Percentiles rank a stretch among this genome's conserved stretches.
These are phyloP conservation scores for Angomonas ambiguus DNA, from an alignment of 208 protist species.

Conservation along the genomic window DNA sequence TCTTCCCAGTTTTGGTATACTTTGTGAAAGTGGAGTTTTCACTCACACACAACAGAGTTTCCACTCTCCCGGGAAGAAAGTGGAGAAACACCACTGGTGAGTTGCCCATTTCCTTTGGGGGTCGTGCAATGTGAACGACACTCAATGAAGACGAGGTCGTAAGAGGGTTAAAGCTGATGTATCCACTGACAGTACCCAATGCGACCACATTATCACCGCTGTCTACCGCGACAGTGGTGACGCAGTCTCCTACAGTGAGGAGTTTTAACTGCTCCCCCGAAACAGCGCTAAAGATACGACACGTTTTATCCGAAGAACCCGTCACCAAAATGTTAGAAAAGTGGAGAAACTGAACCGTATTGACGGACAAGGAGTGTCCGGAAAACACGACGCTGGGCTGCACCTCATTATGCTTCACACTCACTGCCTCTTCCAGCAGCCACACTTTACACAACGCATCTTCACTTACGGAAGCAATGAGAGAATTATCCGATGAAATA, in stretches of 20 bases:
- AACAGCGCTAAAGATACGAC: constrained; percentile 53
- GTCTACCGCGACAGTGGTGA: constrained; percentile 42
- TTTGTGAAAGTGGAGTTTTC: constrained; percentile 50
- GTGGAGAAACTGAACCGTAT: constrained; percentile 59
- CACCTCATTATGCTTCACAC: constrained; percentile 22
- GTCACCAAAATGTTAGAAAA: constrained; percentile 43
- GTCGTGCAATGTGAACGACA: constrained; percentile 14
- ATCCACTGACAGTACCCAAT: constrained; percentile 47
- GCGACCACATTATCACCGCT: constrained; percentile 40
- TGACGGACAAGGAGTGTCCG: constrained; percentile 65
- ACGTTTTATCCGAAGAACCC: constrained; percentile 62
- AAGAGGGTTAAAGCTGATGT: constrained; percentile 47
- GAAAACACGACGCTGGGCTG: constrained; percentile 40
- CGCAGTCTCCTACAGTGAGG: constrained; percentile 52
- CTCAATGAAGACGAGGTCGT: background rate
- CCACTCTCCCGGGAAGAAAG: constrained; percentile 29
- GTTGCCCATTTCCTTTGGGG: constrained; percentile 46
- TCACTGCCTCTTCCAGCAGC: constrained; percentile 33
- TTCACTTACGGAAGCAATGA: constrained; percentile 67
- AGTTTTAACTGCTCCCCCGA: constrained; percentile 44
- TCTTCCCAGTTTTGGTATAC: constrained; percentile 38
- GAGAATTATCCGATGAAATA: constrained; percentile 46
- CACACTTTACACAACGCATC: constrained; percentile 80
- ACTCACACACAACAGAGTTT: constrained; percentile 34
- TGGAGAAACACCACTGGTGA: constrained; percentile 56